Base-by-base conservation (phyloP, 2,329 filamentous ascomycete species). In the Phyllosticta citribraziliensis region DNA sequence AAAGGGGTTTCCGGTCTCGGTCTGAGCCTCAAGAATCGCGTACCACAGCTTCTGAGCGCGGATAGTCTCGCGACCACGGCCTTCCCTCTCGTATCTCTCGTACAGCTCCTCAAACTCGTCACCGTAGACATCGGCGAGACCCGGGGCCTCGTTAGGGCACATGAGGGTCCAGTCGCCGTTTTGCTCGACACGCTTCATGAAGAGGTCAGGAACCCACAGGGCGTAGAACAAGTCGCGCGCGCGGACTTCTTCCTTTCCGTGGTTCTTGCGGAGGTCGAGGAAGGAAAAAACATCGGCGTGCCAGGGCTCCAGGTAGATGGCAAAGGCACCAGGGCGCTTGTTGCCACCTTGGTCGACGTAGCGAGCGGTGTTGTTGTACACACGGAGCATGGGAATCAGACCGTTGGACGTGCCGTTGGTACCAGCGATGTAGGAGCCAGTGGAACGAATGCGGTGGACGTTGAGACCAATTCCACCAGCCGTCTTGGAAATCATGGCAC, bases 41-140 rank as follows among this genome's bases (percentile, higher is more conserved):
- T 97, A 97, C 94, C 94, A 99, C 62, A 99, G 87, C 84, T 99
- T 99, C 82, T 99, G 94, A 24, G 94, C 94, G 78, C 96, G 94
- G 72, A 99, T 81, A 20, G 89, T 97, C 80, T 88, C 88, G 66
- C 92, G 91, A 66, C 94, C 93, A 70, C 88, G 87, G 68, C 90
- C 90, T 73, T 92, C 88, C 66, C 81, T 82, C 80, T 99, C 94
- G 72, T 99, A 99, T 74, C 86, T 86, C 76, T 94, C 89, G 75
- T 97, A 99, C 57, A 99, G 82, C 64, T 87, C 89, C 77, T 97
- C 92, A 65, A 97, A 99, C 78, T 97, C 93, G 0, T 97, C 94
- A 64, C 94, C 94, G 70, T 97, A 97, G 71, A 95, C 90, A 76
- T 99, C 94, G 62, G 94, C 92, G 65, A 99, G 84, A 62, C 93